A percentile compares a stretch with the other conserved stretches of the same genome.
Evolutionary conservation across 768 basidiomycete genomes (phyloP).

Genomic region (Collybia sordida): DNA sequence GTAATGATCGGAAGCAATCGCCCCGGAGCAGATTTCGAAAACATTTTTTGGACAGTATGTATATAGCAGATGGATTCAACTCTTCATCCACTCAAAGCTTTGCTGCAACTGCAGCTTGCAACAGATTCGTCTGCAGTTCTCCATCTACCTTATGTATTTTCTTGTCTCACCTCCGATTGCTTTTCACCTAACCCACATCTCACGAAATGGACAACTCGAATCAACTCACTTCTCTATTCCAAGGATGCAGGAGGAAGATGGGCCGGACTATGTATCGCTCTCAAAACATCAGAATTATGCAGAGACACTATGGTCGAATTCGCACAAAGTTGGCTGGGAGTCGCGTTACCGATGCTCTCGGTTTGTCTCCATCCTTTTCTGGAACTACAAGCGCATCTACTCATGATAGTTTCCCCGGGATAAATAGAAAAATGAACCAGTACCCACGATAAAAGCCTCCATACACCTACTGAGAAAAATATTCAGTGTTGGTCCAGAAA

Average conservation of each 20-base stretch:
- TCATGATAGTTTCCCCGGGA: constrained; percentile 7
- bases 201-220: constrained; percentile 73
- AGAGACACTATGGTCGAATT: constrained; percentile 62
- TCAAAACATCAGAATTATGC: constrained; percentile 61
- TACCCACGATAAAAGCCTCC: constrained; percentile 57
- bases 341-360: constrained; percentile 63
- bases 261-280: constrained; percentile 77
- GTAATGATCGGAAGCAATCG: constrained; percentile 12
- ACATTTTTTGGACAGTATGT: neutral
- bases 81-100: constrained; percentile 53
- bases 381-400: neutral
- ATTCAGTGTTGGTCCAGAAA: constrained; percentile 56
- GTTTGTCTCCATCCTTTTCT: constrained; percentile 46
- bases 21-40: constrained; percentile 7
- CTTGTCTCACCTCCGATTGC: constrained; percentile 48
- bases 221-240: constrained; percentile 74
- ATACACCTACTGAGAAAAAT: constrained; percentile 64
- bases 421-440: constrained; percentile 66
- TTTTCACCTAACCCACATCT: constrained; percentile 65
- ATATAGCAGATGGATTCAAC: constrained; percentile 16
- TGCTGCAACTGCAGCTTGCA: constrained; percentile 72
- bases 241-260: constrained; percentile 77
- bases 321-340: constrained; percentile 71
- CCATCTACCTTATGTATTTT: constrained; percentile 60
- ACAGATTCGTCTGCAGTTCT: constrained; percentile 62